Conservation (phyloP, 306 rosid genomes). For the Malus orientalis region DNA sequence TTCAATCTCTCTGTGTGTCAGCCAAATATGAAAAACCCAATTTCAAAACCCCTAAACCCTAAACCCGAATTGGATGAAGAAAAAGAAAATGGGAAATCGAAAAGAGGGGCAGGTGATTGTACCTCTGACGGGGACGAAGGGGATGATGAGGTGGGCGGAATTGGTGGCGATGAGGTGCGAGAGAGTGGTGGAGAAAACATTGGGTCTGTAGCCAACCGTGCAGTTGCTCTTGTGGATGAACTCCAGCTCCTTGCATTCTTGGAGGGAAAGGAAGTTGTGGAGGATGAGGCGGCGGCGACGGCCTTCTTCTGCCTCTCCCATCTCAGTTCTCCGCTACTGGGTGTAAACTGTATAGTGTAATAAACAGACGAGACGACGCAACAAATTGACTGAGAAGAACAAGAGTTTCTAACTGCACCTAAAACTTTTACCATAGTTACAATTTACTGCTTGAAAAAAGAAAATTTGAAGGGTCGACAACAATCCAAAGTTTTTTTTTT, state of each 20-base stretch:
- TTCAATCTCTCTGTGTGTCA: constrained; percentile 69
- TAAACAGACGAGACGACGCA: no score
- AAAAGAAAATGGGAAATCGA: background rate
- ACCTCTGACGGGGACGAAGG: constrained; percentile 81
- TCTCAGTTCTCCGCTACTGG: background rate
- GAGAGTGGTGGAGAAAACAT: constrained; percentile 80
- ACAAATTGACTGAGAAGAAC: no score
- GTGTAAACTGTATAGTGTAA: no score
- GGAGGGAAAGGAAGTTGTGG: constrained; percentile 28
- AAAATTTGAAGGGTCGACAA: no score
- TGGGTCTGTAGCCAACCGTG: constrained; percentile 80
- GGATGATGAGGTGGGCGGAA: constrained; percentile 56
- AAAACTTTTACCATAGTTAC: no score
- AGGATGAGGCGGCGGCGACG: constrained; percentile 49
- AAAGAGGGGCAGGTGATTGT: background rate
- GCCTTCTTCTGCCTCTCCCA: constrained; percentile 7
- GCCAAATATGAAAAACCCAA: background rate
- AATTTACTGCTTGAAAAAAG: no score
- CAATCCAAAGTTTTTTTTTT: no score
- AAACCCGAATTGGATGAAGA: background rate
- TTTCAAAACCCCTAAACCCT: background rate
- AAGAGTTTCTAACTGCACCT: no score
- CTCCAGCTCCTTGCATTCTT: constrained; percentile 49
- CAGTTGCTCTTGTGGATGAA: constrained; percentile 85
- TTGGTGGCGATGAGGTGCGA: constrained; percentile 80